Evolutionary conservation across 345 rosid species (phyloP).

Genomic region (Schrenkiella parvula): DNA sequence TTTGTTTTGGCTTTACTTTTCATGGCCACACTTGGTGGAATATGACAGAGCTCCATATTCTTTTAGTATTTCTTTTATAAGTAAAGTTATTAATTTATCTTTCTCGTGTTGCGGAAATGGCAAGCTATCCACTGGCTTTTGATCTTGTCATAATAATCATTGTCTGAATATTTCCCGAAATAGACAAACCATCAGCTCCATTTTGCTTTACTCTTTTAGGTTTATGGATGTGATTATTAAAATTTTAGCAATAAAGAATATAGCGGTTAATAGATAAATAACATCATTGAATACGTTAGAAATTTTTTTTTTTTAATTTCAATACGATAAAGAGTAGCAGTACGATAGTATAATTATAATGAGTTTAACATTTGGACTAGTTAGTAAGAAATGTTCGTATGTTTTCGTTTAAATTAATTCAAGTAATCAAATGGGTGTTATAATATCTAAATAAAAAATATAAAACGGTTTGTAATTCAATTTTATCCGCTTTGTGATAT

Average conservation of each 20-base stretch:
- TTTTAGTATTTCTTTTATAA: neutral
- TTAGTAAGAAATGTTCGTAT: too few relatives aligned
- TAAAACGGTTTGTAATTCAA: too few relatives aligned
- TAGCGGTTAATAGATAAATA: too few relatives aligned
- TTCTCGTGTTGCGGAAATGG: slow-evolving; percentile 19
- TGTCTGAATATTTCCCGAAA: slow-evolving; percentile 12
- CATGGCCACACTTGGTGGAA: neutral
- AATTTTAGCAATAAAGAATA: neutral
- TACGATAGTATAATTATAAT: too few relatives aligned
- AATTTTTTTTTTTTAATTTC: too few relatives aligned
- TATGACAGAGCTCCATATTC: slow-evolving; percentile 5
- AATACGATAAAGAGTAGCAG: too few relatives aligned
- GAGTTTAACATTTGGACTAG: too few relatives aligned
- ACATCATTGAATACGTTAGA: too few relatives aligned
- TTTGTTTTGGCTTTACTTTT: neutral
- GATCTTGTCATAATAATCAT: slow-evolving; percentile 9
- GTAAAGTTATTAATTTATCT: neutral
- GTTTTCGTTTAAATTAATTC: too few relatives aligned
- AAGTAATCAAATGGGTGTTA: too few relatives aligned
- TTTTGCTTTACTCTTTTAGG: neutral
- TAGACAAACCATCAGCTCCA: slow-evolving; percentile 8
- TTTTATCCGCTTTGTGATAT: too few relatives aligned
- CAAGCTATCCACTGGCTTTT: slow-evolving; percentile 19
- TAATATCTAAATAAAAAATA: too few relatives aligned
- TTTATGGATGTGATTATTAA: neutral